phyloP scores from a whole-genome alignment of 345 rosid species.

The Eucalyptus shirleyi region DNA sequence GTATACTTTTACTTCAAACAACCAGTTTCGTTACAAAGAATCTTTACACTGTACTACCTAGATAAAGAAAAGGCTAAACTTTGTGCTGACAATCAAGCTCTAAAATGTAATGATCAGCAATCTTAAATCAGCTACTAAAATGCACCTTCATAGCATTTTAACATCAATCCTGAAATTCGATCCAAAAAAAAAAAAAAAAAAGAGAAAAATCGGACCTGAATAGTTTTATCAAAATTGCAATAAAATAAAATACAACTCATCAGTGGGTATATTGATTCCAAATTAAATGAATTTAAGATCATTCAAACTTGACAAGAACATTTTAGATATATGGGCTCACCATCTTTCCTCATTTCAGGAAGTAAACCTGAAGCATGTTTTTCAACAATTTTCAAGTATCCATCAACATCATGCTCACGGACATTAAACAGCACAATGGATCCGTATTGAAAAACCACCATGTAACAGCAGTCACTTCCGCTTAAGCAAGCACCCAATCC shows the following conservation, averaged over 20 bases:
- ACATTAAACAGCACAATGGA: constrained; percentile 90
- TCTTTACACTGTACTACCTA: neutral
- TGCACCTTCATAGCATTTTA: neutral
- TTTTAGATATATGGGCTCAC: constrained; percentile 19
- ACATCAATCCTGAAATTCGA: neutral
- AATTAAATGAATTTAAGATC: neutral
- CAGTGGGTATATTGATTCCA: neutral
- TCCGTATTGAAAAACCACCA: constrained; percentile 92
- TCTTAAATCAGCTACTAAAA: neutral
- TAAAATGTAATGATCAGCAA: neutral
- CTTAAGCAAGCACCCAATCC: constrained; percentile 48
- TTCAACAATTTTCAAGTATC: constrained; percentile 74
- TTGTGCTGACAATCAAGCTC: neutral
- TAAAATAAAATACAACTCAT: neutral
- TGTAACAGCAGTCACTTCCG: constrained; percentile 71
- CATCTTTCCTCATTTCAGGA: constrained; percentile 93
- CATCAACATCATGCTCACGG: constrained; percentile 70
- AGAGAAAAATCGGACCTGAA: neutral
- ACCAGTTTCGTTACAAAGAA: neutral
- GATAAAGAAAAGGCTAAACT: neutral
- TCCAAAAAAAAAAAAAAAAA: neutral
- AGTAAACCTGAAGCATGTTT: constrained; percentile 84
- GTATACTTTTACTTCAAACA: neutral
- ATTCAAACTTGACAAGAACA: neutral
- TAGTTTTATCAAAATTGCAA: neutral